Base-by-base conservation (phyloP, 768 basidiomycete genomes). In the Suillus cothurnatus region DNA sequence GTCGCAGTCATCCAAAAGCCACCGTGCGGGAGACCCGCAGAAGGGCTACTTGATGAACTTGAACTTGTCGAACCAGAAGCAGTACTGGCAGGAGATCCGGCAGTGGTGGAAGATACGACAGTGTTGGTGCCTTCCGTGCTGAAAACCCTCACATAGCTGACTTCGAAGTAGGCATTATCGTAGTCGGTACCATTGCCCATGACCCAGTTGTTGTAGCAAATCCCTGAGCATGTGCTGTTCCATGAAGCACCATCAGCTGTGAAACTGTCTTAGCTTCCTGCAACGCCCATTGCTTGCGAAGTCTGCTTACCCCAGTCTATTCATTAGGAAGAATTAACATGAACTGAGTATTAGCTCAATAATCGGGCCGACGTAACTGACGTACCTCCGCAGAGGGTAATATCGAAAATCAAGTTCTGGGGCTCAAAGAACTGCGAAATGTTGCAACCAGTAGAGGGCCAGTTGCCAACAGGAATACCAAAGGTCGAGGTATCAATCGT, bases 381-480 rank as follows among this genome's bases (percentile, higher is more conserved):
- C 82, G 67, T 43, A 81, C 81, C 81, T 72, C 88, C 88, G 61
- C 89, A 90, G 7, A 90, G 82, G 1, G 91, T 90, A 64, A 92
- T 92, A 71, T 90, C 88, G 63, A 93, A 85, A 21, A 92, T 87
- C 50, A 93, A 80, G 64, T 85, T 81, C 70, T 92, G 90, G 0
- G 86, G 79, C 61, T 82, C 77, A 73, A 91, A 90, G 75, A 81
- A 89, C 23, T 77, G 69, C 60, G 79, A 76, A 38, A 86, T 79
- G 41, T 77, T 72, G 75, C 92, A 93, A 28, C 81, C 80, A 19
- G 80, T 78, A 2, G 83, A 75, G 6, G 88, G 85, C 84, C 88
- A 93, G 69, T 90, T 89, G 1, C 84, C 90, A 3, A 86, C 81
- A 0, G 92, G 91, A n/a, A 78, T 81, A 15, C 92, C 92, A 3